These are phyloP conservation scores for Mimosa bimucronata DNA, from an alignment of 306 rosid genomes.

Conservation along the genomic window DNA sequence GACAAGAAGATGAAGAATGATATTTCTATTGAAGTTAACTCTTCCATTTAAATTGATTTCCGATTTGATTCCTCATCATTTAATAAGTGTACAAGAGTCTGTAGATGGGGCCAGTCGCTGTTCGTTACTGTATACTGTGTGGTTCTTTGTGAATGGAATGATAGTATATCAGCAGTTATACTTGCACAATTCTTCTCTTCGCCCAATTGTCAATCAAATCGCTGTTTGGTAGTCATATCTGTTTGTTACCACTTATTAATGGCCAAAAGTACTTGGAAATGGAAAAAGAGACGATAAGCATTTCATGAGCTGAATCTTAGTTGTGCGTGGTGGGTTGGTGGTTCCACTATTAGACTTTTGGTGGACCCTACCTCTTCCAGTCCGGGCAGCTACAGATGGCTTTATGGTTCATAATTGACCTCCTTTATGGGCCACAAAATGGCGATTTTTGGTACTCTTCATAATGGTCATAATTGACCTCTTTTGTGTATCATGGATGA, in stretches of 20 bases:
- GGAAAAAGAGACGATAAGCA: slow-evolving; percentile 43
- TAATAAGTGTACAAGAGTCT: slow-evolving; percentile 51
- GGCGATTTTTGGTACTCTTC: slow-evolving; percentile 15
- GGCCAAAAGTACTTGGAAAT: slow-evolving; percentile 44
- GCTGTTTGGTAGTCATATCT: slow-evolving; percentile 48
- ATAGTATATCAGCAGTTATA: slow-evolving; percentile 31
- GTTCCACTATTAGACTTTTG: slow-evolving; percentile 56
- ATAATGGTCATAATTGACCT: slow-evolving; percentile 13
- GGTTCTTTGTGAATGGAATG: slow-evolving; percentile 46
- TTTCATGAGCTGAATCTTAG: slow-evolving; percentile 45
- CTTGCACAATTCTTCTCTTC: slow-evolving; percentile 34
- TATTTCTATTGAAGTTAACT: slow-evolving; percentile 37
- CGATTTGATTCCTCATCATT: slow-evolving; percentile 63
- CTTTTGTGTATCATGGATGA: neutral
- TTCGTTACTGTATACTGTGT: slow-evolving; percentile 49
- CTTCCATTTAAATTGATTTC: slow-evolving; percentile 44
- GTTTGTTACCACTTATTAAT: slow-evolving; percentile 51
- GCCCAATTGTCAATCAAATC: slow-evolving; percentile 45
- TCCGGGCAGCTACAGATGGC: slow-evolving; percentile 29
- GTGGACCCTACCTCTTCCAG: slow-evolving; percentile 29
- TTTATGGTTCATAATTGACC: slow-evolving; percentile 12
- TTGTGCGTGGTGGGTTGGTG: slow-evolving; percentile 41
- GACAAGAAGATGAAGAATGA: slow-evolving; percentile 62
- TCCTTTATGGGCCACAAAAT: neutral
- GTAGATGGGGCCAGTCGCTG: slow-evolving; percentile 51